Base-by-base conservation (phyloP, 78 protist genomes). In the Trichosphaerium sp. region DNA sequence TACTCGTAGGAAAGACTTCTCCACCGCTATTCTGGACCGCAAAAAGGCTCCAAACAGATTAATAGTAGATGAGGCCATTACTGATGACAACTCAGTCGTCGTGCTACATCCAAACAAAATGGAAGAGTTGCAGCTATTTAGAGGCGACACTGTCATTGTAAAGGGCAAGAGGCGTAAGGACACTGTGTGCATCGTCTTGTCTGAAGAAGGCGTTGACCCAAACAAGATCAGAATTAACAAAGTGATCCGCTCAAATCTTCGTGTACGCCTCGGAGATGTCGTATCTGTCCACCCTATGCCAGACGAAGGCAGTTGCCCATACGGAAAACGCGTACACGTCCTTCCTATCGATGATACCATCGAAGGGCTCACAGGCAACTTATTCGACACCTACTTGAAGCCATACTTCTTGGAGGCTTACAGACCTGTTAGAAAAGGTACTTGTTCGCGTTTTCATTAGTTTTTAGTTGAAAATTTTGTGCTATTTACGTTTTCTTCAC, bases 281-380 rank as follows among this genome's bases (percentile, higher is more conserved):
- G 92, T 97, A 52, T 56, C 87, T 29, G 77, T 98, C 11, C 88
- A 89, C 44, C 82, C 83, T 25, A 82, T 84, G 83, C 76, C 93
- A 15, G 99, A 97, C 48, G 47, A 69, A 84, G 48, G 51, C 51
- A 47, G n/a, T n/a, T 62, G 91, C 56, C 71, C 74, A 63, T 95
- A 89, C 65, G 97, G 94, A 34, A 72, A 56, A 54, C 72, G 93
- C 25, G 86, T 98, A 43, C 99, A 93, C 65, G 90, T 96, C 4
- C 76, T 98, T 1, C 99, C 99, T n/a, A 85, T 93, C 59, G 99
- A 94, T 62, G 99, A 98, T 69, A 89, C 97, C 21, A 74, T 98
- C 54, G 98, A 98, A 80, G 99, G 98, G 44, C 51, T 95, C 58
- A 78, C 97, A 21, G 99, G 99, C 25, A 94, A 97, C 77, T 84